Conservation (phyloP, 306 rosid genomes). For the Castanea mollissima region DNA sequence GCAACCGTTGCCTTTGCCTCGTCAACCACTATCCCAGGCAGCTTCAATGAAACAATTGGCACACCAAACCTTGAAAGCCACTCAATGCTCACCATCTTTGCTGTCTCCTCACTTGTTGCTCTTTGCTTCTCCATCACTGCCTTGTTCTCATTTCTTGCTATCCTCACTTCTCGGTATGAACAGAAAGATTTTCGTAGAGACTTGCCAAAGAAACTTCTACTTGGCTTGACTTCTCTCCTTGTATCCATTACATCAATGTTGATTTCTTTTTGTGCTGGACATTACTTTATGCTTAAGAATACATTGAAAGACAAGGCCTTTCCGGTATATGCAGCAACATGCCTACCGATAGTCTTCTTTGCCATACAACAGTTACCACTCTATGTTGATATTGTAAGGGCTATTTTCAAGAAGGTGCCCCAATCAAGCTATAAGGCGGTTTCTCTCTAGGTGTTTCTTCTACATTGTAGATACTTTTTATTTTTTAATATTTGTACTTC, state of each 20-base stretch:
- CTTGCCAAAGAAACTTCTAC: conserved; percentile 8
- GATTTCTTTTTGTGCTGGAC: no score
- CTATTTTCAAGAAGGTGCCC: no score
- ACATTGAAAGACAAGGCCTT: no score
- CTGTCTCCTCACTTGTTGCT: conserved; percentile 29
- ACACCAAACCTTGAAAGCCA: conserved; percentile 6
- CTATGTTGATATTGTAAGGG: no score
- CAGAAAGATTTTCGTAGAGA: background rate
- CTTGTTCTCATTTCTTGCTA: conserved; percentile 8
- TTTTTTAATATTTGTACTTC: no score
- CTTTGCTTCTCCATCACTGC: conserved; percentile 33
- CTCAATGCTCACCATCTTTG: conserved; percentile 11
- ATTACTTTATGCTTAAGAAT: no score
- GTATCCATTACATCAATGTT: background rate
- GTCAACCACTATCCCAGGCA: conserved; percentile 33
- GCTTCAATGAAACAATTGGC: background rate
- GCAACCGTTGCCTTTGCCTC: conserved; percentile 55
- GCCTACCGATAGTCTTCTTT: no score
- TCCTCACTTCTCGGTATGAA: conserved; percentile 16
- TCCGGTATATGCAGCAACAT: no score
- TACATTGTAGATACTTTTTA: no score
- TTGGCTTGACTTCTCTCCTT: conserved; percentile 15
- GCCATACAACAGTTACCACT: no score
- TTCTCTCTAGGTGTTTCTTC: no score
- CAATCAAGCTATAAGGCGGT: no score